phyloP scores from a whole-genome alignment of 208 protist genomes.

The Histomonas meleagridis region DNA sequence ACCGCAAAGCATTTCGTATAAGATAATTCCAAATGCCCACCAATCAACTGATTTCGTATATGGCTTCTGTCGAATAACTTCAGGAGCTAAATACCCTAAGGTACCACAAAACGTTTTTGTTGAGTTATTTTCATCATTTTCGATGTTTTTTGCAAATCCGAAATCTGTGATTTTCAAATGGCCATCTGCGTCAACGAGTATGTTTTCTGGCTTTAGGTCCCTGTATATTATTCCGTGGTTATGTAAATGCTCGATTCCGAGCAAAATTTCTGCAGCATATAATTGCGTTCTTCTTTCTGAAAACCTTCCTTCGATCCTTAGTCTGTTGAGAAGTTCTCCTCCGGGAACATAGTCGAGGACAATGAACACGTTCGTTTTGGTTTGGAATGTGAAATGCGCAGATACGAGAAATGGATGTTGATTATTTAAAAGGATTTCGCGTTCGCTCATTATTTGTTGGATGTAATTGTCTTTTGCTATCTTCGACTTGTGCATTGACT shows the following conservation, averaged over 20 bases:
- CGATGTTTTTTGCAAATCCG: background rate
- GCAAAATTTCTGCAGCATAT: conserved; percentile 59
- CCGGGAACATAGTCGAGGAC: conserved; percentile 63
- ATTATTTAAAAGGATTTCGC: background rate
- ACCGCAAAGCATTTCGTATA: conserved; percentile 63
- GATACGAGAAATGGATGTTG: conserved; percentile 56
- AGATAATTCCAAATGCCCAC: conserved; percentile 59
- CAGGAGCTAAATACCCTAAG: conserved; percentile 48
- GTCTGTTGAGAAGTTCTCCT: conserved; percentile 59
- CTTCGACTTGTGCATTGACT: background rate
- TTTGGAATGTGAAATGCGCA: conserved; percentile 62
- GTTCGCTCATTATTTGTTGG: background rate
- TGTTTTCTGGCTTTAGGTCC: background rate
- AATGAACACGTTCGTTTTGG: conserved; percentile 57
- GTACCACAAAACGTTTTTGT: conserved; percentile 49
- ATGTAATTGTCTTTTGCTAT: background rate
- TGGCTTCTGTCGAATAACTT: conserved; percentile 41
- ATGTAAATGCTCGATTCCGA: conserved; percentile 57
- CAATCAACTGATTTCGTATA: conserved; percentile 63
- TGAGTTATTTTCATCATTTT: background rate
- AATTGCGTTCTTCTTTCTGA: conserved; percentile 52
- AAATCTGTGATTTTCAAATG: background rate
- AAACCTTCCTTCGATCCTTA: conserved; percentile 58
- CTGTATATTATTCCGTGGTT: conserved; percentile 52
- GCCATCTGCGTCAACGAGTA: background rate